Conservation (phyloP, 2,329 filamentous ascomycete species). For the Clonostachys solani region DNA sequence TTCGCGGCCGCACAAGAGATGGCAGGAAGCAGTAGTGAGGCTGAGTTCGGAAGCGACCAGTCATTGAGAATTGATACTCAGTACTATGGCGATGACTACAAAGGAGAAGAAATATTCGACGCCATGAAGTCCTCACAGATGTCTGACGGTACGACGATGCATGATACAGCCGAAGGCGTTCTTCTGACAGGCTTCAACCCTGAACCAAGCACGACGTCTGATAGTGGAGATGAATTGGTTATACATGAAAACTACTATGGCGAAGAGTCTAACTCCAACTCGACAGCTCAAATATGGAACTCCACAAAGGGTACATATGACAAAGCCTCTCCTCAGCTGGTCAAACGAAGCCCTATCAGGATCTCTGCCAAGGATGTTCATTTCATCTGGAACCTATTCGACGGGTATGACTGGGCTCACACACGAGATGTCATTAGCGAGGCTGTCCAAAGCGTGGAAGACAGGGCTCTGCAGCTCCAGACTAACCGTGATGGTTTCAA, state of each 20-base stretch:
- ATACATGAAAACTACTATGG: constrained; percentile 77
- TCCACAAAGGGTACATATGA: constrained; percentile 73
- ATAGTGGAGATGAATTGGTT: constrained; percentile 46
- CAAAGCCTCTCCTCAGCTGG: constrained; percentile 54
- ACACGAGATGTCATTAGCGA: constrained; percentile 84
- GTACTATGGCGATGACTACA: constrained; percentile 29
- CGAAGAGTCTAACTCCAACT: constrained; percentile 48
- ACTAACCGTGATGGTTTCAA: constrained; percentile 44
- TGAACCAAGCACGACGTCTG: constrained; percentile 2
- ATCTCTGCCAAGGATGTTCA: constrained; percentile 82
- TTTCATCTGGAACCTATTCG: constrained; percentile 95
- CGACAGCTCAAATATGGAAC: constrained; percentile 74
- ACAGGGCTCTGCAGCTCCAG: constrained; percentile 72
- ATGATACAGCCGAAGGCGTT: constrained; percentile 29
- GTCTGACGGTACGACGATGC: constrained; percentile 21
- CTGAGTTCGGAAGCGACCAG: constrained; percentile 14
- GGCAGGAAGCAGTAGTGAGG: constrained; percentile 28
- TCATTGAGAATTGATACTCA: constrained; percentile 36
- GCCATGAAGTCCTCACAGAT: constrained; percentile 27
- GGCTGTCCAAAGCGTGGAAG: constrained; percentile 84
- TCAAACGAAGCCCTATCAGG: constrained; percentile 66
- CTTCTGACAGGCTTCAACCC: constrained; percentile 22
- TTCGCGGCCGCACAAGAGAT: constrained; percentile 51
- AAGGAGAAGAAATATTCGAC: constrained; percentile 41
- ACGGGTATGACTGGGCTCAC: constrained; percentile 93